A percentile compares a stretch with the other conserved stretches of the same genome.
Evolutionary conservation across 164 flowering plant genomes (phyloP).

Genomic region (Berberis vulgaris): DNA sequence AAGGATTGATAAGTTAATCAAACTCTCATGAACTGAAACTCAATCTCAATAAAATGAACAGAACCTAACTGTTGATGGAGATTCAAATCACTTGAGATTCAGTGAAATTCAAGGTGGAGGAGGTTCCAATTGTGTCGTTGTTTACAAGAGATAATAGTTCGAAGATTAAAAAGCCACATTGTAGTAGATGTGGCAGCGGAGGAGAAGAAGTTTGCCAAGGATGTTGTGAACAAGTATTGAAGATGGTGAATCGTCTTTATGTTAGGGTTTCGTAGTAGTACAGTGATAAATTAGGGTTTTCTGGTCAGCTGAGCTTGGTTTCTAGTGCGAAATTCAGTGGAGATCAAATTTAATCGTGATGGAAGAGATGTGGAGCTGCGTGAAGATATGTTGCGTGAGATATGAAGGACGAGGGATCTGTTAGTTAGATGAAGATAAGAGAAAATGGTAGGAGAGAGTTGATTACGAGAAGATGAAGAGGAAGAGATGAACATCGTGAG

Average conservation of each 20-base stretch:
- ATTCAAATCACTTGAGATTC: slow-evolving; percentile 3
- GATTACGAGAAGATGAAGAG: too few species aligned
- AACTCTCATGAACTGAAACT: too few species aligned
- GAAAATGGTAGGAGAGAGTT: too few species aligned
- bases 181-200: slow-evolving; percentile 16
- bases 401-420: too few species aligned
- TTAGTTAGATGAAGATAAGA: too few species aligned
- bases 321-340: neutral
- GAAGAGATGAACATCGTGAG: too few species aligned
- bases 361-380: too few species aligned
- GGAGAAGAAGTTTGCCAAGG: slow-evolving; percentile 39
- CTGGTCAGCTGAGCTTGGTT: slow-evolving; percentile 32
- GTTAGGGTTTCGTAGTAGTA: slow-evolving; percentile 52
- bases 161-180: slow-evolving; percentile 10
- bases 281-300: slow-evolving; percentile 42
- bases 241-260: slow-evolving; percentile 76
- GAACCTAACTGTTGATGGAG: too few species aligned
- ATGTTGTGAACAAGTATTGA: slow-evolving; percentile 64
- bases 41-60: too few species aligned
- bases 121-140: slow-evolving; percentile 57
- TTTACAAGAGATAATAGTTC: slow-evolving; percentile 57
- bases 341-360: neutral
- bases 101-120: slow-evolving; percentile 73
- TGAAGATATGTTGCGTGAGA: too few species aligned
- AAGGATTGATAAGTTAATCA: too few species aligned